Conservation (phyloP, 108 stramenopile species). For the Cyclostephanos invisitatus region DNA sequence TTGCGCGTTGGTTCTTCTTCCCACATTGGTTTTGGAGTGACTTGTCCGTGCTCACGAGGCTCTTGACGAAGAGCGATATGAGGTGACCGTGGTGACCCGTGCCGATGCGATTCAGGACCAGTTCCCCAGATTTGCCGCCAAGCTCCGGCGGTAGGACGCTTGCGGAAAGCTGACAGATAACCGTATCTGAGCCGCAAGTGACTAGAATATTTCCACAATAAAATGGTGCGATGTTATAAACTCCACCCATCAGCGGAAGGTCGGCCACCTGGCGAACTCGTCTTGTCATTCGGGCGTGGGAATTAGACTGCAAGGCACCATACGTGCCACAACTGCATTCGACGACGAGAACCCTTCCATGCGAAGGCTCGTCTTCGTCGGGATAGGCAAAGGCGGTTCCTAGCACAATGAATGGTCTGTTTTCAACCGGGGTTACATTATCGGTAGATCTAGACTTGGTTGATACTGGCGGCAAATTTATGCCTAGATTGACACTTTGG, state of each 20-base stretch:
- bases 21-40: slow-evolving; percentile 10
- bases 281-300: slow-evolving; percentile 31
- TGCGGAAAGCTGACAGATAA: slow-evolving; percentile 52
- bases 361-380: slow-evolving; percentile 93
- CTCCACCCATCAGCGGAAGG: slow-evolving; percentile 69
- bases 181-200: slow-evolving; percentile 83
- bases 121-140: not conserved
- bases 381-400: slow-evolving; percentile 91
- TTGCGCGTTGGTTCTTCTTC: slow-evolving; percentile 74
- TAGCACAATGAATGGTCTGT: slow-evolving; percentile 77
- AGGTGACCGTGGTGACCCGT: slow-evolving; percentile 95
- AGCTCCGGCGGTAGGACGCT: slow-evolving; percentile 8
- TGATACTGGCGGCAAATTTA: slow-evolving; percentile 31
- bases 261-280: slow-evolving; percentile 65
- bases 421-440: slow-evolving; percentile 23
- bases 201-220: slow-evolving; percentile 69
- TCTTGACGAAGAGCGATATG: slow-evolving; percentile 86
- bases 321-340: slow-evolving; percentile 55
- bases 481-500: slow-evolving; percentile 51
- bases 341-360: slow-evolving; percentile 90
- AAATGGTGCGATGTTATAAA: slow-evolving; percentile 81
- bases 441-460: slow-evolving; percentile 17
- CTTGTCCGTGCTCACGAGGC: slow-evolving; percentile 52
- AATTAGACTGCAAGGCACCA: slow-evolving; percentile 24
- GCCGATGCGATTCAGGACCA: slow-evolving; percentile 13